phyloP scores from a whole-genome alignment of 352 stramenopile genomes.

The Globisporangium cylindrosporum region DNA sequence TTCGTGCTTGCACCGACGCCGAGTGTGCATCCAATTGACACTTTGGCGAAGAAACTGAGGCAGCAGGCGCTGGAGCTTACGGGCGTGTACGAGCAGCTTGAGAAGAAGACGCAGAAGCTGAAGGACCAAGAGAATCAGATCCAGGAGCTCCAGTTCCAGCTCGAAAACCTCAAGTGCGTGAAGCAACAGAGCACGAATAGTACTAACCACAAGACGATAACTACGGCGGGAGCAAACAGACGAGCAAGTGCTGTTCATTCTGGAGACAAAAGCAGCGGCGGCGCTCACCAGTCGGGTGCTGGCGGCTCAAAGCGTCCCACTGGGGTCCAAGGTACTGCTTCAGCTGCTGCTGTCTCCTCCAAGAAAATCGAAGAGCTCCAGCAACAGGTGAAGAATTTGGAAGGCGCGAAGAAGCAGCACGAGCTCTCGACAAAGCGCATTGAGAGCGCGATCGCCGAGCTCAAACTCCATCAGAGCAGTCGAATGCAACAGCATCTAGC shows the following conservation, averaged over 20 bases:
- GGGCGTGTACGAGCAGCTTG: slow-evolving; percentile 65
- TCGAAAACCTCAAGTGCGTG: slow-evolving; percentile 35
- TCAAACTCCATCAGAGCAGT: slow-evolving; percentile 36
- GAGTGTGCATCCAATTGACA: slow-evolving; percentile 55
- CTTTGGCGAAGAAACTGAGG: slow-evolving; percentile 68
- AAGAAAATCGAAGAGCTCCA: slow-evolving; percentile 31
- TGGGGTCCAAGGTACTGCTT: background rate
- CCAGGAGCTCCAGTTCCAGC: slow-evolving; percentile 39
- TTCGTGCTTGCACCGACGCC: background rate
- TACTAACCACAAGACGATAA: background rate
- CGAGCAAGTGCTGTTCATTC: background rate
- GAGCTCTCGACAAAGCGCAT: slow-evolving; percentile 33
- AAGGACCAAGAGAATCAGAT: slow-evolving; percentile 32
- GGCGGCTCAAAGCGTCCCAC: background rate
- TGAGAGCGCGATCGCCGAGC: slow-evolving; percentile 33
- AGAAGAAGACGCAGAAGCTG: slow-evolving; percentile 49
- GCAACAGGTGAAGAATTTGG: slow-evolving; percentile 36
- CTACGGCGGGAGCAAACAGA: slow-evolving; percentile 1
- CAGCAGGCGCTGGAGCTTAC: slow-evolving; percentile 72
- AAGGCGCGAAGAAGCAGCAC: slow-evolving; percentile 42
- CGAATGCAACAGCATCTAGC: background rate
- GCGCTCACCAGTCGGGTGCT: background rate
- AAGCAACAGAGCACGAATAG: slow-evolving; percentile 8
- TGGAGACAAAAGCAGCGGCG: background rate
- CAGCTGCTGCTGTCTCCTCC: slow-evolving; percentile 11